Conservation (phyloP, 2,329 filamentous ascomycete genomes). For the Alternaria triticimaculans region DNA sequence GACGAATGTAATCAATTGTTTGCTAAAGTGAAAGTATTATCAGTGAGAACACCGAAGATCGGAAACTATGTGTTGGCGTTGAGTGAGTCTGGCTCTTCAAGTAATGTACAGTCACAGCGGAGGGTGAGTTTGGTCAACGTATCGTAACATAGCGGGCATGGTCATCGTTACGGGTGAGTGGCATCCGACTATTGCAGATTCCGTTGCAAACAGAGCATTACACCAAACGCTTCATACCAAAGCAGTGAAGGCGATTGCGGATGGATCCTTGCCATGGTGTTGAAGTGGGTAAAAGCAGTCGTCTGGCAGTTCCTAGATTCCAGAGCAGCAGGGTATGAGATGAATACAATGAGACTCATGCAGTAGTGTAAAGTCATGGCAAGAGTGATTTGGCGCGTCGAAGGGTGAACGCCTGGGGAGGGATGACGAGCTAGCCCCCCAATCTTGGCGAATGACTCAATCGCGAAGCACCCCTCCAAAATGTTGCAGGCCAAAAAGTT, state of each 20-base stretch:
- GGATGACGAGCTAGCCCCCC: neutral
- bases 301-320: neutral
- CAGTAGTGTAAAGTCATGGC: neutral
- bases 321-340: neutral
- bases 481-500: conserved; percentile 8
- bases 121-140: neutral
- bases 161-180: neutral
- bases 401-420: neutral
- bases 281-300: neutral
- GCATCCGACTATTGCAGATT: neutral
- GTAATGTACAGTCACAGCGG: neutral
- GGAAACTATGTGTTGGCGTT: neutral
- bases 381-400: neutral
- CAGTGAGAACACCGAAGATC: neutral
- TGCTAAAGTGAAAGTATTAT: neutral
- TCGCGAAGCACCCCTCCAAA: conserved; percentile 29
- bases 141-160: neutral
- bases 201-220: neutral
- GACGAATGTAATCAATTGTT: neutral
- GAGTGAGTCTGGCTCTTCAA: neutral
- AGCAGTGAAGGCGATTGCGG: neutral
- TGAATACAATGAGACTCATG: neutral
- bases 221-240: neutral
- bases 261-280: neutral
- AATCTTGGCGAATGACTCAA: conserved; percentile 20